Evolutionary conservation across 805 yeast genomes (phyloP), one percentile per base, ranked within the genome.

Genomic region (Zygotorulaspora florentina): DNA sequence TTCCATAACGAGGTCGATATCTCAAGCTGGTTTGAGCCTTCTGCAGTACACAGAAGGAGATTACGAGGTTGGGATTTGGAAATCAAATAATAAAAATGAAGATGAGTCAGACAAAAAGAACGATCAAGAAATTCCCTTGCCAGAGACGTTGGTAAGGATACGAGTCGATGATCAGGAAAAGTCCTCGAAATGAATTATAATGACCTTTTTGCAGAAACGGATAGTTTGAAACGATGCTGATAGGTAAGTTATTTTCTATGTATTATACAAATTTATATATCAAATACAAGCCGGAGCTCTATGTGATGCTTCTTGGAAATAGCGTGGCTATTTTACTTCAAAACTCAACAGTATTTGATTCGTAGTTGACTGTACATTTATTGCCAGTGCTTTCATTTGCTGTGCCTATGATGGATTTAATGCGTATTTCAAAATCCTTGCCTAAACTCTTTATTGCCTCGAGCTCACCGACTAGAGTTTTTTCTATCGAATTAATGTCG

Each of bases 111-210:
- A 65, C n/a, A 64, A 59, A 35, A 55, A 58, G 25, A 50, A 51
- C 7, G 60, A 59, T 27, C 46, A 40, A 15, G 66, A 61, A 1
- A 64, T 68, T 2, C 83, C 86, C 1, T 63, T 79, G 37, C 87
- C 90, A 1, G 90, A 83, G 55, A 70, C 85, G 0, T 64, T 84
- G 51, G 83, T 84, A 3, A 68, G 90, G 40, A 71, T 84, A 27
- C 71, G 74, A 39, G 59, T 80, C 12, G 72, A 73, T 35, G 69
- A 73, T n/a, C 75, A 72, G 25, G 45, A 42, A 11, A 34, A 45
- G 27, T 42, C 20, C 18, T 12, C 29, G 29, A 11, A 29, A 25
- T 18, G 18, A 13, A 36, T 23, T 48, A 37, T 18, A 40, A 29
- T 34, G 42, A 20, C 35, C 17, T 35, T 7, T 20, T 20, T 20